phyloP scores from a whole-genome alignment of 2,329 filamentous ascomycete species.

The Dendryphion nanum region DNA sequence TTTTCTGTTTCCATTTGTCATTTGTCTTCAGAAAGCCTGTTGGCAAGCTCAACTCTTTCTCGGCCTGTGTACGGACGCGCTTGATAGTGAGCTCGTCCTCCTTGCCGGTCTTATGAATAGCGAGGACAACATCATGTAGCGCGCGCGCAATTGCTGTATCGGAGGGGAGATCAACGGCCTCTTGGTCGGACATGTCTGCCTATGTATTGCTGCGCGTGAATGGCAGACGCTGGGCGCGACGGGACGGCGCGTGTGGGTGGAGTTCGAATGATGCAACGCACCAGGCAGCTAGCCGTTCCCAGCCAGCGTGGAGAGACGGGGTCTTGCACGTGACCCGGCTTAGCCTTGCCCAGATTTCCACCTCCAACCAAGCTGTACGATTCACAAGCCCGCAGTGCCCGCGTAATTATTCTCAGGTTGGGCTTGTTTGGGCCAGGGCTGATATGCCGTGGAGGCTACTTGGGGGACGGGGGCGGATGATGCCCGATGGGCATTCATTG shows the following conservation, averaged over 20 bases:
- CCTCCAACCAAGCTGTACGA: too few relatives aligned
- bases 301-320: neutral
- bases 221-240: neutral
- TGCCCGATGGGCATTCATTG: too few relatives aligned
- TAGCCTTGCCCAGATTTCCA: too few relatives aligned
- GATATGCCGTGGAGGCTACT: too few relatives aligned
- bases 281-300: too few relatives aligned
- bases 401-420: too few relatives aligned
- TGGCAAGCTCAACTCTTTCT: slow-evolving; percentile 52
- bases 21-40: slow-evolving; percentile 57
- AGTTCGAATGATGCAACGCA: too few relatives aligned
- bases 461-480: too few relatives aligned
- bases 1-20: slow-evolving; percentile 56
- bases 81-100: slow-evolving; percentile 58
- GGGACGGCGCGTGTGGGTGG: slow-evolving; percentile 1
- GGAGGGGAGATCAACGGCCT: slow-evolving; percentile 25
- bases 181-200: slow-evolving; percentile 31
- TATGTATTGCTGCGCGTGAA: neutral
- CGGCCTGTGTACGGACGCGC: slow-evolving; percentile 53
- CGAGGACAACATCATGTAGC: slow-evolving; percentile 42
- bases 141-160: slow-evolving; percentile 39
- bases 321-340: neutral
- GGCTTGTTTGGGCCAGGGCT: too few relatives aligned
- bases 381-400: too few relatives aligned
- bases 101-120: slow-evolving; percentile 41